Evolutionary conservation across 1,284 basidiomycete species (phyloP).

Genomic region (Cystobasidium slooffiae): DNA sequence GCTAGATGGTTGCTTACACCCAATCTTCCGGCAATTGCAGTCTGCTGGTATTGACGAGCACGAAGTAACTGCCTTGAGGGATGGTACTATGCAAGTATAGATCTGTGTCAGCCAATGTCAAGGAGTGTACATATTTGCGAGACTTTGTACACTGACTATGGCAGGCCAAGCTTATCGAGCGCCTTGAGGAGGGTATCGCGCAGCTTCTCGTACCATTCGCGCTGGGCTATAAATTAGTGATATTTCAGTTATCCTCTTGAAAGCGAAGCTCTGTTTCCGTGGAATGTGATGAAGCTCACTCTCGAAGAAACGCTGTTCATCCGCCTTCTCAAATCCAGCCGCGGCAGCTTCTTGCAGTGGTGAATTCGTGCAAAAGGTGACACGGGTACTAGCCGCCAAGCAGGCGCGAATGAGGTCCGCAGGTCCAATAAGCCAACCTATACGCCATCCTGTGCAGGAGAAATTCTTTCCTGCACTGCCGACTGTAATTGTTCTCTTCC

Average conservation of each 20-base stretch:
- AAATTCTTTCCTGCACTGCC: conserved; percentile 76
- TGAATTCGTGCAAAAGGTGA: conserved; percentile 75
- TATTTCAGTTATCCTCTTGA: background rate
- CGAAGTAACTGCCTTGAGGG: conserved; percentile 87
- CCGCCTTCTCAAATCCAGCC: conserved; percentile 77
- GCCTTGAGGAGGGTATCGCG: conserved; percentile 72
- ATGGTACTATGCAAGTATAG: conserved; percentile 61
- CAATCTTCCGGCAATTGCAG: conserved; percentile 83
- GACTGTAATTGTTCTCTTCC: conserved; percentile 87
- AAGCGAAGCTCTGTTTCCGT: background rate
- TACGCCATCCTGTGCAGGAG: conserved; percentile 95
- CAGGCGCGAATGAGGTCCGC: conserved; percentile 80
- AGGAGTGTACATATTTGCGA: background rate
- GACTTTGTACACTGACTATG: conserved; percentile 62
- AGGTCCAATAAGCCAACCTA: conserved; percentile 94
- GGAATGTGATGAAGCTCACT: conserved; percentile 50
- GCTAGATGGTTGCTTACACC: conserved; percentile 54
- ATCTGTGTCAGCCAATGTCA: background rate
- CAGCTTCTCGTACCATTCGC: conserved; percentile 78
- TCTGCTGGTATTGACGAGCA: conserved; percentile 65
- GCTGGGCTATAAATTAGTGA: conserved; percentile 60
- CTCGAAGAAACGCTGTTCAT: conserved; percentile 75
- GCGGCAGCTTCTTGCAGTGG: conserved; percentile 78
- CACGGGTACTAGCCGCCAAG: conserved; percentile 86
- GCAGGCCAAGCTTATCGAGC: conserved; percentile 83